A percentile compares a stretch with the other conserved stretches of the same genome.
phyloP scores from a whole-genome alignment of 805 yeast genomes.

The Huiozyma naganishii region DNA sequence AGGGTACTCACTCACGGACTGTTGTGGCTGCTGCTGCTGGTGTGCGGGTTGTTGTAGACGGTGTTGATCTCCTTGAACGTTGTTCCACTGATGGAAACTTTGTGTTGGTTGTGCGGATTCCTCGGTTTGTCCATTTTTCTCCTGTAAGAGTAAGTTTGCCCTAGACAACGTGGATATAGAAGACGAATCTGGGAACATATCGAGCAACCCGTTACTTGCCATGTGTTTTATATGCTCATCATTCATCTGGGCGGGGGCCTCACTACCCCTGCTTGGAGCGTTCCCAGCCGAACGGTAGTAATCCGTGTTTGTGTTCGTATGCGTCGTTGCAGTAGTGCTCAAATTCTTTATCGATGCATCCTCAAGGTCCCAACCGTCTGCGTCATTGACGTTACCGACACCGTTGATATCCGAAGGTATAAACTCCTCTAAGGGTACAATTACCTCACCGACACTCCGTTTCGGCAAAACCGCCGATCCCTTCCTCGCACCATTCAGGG shows the following conservation, averaged over 20 bases:
- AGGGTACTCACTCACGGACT: constrained; percentile 4
- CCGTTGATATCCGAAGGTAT: constrained; percentile 26
- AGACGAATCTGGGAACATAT: constrained; percentile 28
- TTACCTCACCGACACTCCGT: constrained; percentile 30
- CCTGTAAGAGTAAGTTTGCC: constrained; percentile 11
- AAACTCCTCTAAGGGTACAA: constrained; percentile 30
- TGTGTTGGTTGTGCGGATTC: neutral
- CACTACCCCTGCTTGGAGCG: neutral
- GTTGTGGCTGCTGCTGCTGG: neutral
- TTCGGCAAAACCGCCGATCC: constrained; percentile 1
- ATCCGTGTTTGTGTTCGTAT: neutral
- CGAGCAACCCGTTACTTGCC: constrained; percentile 30
- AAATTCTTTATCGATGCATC: neutral
- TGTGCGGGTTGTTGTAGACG: no score
- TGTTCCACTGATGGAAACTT: neutral
- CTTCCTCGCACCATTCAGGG: neutral
- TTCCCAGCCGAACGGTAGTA: neutral
- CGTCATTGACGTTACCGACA: constrained; percentile 22
- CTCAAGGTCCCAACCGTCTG: constrained; percentile 5
- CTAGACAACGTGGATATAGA: constrained; percentile 15
- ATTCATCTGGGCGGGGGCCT: neutral
- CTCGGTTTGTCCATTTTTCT: constrained; percentile 5
- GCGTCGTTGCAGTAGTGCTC: neutral
- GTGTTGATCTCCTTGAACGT: neutral
- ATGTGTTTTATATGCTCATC: neutral